These are phyloP conservation scores for Agapanthus africanus DNA, from an alignment of 106 monocot genomes.

Conservation along the genomic window DNA sequence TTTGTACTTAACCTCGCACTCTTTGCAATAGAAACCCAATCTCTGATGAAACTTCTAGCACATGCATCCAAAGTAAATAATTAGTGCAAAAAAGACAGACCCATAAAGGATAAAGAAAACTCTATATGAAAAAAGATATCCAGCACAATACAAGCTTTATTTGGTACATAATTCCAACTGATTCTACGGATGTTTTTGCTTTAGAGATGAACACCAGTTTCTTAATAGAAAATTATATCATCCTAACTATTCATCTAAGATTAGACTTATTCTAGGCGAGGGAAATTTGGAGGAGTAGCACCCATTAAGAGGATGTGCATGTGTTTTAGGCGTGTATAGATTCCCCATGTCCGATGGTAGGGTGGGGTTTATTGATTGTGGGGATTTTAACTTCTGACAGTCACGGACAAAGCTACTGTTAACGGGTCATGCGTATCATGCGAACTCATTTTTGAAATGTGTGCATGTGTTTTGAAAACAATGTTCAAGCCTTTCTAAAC, in stretches of 20 bases:
- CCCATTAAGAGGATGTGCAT: too few relatives aligned
- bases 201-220: neutral
- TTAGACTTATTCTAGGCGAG: neutral
- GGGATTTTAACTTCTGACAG: too few relatives aligned
- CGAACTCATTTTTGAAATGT: too few relatives aligned
- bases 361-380: too few relatives aligned
- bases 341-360: too few relatives aligned
- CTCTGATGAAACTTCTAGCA: slow-evolving; percentile 62
- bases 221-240: neutral
- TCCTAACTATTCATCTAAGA: neutral
- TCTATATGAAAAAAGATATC: neutral
- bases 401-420: too few relatives aligned
- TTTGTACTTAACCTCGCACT: slow-evolving; percentile 78
- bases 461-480: too few relatives aligned
- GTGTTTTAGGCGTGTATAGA: too few relatives aligned
- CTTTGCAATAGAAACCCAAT: slow-evolving; percentile 86
- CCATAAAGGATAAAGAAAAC: neutral
- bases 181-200: neutral
- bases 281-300: neutral
- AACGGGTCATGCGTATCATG: too few relatives aligned
- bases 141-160: too few relatives aligned
- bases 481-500: too few relatives aligned
- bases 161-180: neutral
- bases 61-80: neutral
- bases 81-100: neutral